These are phyloP conservation scores for Cryptosporidium parvum DNA, from an alignment of 169 alveolate genomes.

Conservation along the genomic window DNA sequence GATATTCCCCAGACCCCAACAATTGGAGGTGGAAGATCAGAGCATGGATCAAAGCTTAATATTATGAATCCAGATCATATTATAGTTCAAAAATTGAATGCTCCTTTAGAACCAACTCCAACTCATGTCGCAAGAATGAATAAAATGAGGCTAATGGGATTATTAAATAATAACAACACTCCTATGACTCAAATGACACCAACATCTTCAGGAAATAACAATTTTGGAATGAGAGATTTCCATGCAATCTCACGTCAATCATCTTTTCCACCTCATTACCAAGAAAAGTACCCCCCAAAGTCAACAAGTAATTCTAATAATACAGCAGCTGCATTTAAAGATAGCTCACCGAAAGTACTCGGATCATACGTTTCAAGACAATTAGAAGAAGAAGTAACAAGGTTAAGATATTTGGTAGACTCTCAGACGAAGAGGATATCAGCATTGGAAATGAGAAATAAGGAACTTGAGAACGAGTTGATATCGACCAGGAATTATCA, in stretches of 20 bases:
- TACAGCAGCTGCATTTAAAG: slow-evolving; percentile 48
- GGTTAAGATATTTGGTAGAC: slow-evolving; percentile 63
- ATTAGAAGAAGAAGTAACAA: slow-evolving; percentile 66
- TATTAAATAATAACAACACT: slow-evolving; percentile 3
- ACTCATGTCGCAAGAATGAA: slow-evolving; percentile 73
- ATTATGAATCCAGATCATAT: slow-evolving; percentile 61
- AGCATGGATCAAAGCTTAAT: slow-evolving; percentile 26
- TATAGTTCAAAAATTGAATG: slow-evolving; percentile 25
- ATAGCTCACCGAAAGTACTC: slow-evolving; percentile 62
- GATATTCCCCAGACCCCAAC: neutral
- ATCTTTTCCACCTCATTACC: slow-evolving; percentile 64
- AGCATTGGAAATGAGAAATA: slow-evolving; percentile 41
- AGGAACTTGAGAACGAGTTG: slow-evolving; percentile 56
- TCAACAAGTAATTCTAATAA: slow-evolving; percentile 38
- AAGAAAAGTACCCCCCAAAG: slow-evolving; percentile 33
- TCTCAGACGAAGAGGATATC: slow-evolving; percentile 66
- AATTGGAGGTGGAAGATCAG: neutral
- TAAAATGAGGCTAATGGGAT: slow-evolving; percentile 56
- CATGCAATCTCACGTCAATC: slow-evolving; percentile 47
- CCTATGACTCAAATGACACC: slow-evolving; percentile 29
- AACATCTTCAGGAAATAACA: slow-evolving; percentile 5
- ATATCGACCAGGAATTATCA: slow-evolving; percentile 30
- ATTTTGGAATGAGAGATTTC: neutral
- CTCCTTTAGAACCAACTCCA: slow-evolving; percentile 71
- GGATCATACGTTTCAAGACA: slow-evolving; percentile 74